Base-by-base conservation (phyloP, 208 protist species). In the Trypanosoma platydactyli region DNA sequence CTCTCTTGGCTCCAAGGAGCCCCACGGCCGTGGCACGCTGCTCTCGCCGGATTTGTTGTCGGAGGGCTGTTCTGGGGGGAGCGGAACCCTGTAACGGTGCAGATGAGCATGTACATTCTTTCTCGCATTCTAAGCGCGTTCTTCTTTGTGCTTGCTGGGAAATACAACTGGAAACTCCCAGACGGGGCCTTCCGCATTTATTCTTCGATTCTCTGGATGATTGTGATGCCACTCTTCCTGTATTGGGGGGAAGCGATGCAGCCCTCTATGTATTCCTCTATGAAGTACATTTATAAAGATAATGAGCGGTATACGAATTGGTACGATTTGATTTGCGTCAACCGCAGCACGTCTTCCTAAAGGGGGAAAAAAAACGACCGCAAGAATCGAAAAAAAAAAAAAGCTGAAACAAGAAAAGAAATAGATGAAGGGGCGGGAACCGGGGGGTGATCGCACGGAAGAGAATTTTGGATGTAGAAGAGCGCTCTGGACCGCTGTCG, bases 41-140 rank as follows among this genome's bases (percentile, higher is more conserved):
- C 85, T 0, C 42, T 95, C 2, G 89, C 80, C n/a, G 91, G 91
- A 40, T 90, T 92, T 64, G 5, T 88, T 46, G 73, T 93, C 25
- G 91, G 91, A 6, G 67, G 18, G 38, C 45, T 77, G 53, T 89
- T 83, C 64, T 97, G 91, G 88, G 83, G 86, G 1, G 79, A 93
- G 56, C 27, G 70, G 55, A 82, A 75, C 59, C 84, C 79, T 54
- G 82, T 97, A 20, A 82, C 91, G 55, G 71, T 89, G 61, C 91
- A 97, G 75, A 93, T 97, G 84, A 91, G 85, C 68, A 91, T 97
- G 85, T 97, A 97, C 78, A 89, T 95, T 50, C 67, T 97, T 2
- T 80, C 88, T 5, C 85, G 91, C 55, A 45, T 91, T 25, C 24
- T 93, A 27, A 90, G 78, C 46, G 86, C 71, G 1, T 41, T 84